phyloP scores from a whole-genome alignment of 2,329 filamentous ascomycete genomes.

The Iodosphaeria phyllophila region DNA sequence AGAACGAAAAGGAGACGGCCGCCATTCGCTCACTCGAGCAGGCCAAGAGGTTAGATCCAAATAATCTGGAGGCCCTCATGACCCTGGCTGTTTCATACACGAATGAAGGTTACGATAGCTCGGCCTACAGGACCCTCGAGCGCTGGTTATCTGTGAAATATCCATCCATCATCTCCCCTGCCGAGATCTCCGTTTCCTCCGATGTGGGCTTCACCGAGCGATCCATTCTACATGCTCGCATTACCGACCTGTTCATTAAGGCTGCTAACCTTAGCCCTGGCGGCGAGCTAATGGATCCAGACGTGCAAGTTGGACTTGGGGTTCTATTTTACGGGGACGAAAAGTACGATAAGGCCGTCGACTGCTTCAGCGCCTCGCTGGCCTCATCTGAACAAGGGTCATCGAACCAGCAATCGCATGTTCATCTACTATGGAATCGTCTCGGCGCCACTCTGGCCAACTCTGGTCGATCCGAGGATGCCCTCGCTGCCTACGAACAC shows the following conservation, averaged over 20 bases:
- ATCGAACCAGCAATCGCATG: conserved; percentile 67
- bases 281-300: conserved; percentile 91
- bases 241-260: conserved; percentile 78
- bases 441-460: conserved; percentile 93
- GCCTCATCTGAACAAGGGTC: conserved; percentile 69
- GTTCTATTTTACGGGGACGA: conserved; percentile 96
- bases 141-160: conserved; percentile 96
- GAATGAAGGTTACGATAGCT: conserved; percentile 96
- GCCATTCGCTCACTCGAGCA: conserved; percentile 89
- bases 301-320: conserved; percentile 91
- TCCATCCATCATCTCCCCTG: conserved; percentile 57
- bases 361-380: conserved; percentile 89
- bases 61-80: conserved; percentile 82
- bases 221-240: conserved; percentile 71
- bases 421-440: conserved; percentile 93
- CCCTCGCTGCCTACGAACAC: conserved; percentile 90
- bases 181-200: conserved; percentile 52
- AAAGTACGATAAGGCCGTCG: conserved; percentile 95
- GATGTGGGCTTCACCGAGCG: conserved; percentile 92
- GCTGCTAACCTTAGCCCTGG: conserved; percentile 83
- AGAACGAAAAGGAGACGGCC: conserved; percentile 96
- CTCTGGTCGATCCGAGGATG: conserved; percentile 81
- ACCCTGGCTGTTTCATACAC: conserved; percentile 92
- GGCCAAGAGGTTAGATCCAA: conserved; percentile 71
- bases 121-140: conserved; percentile 88